Base-by-base conservation (phyloP, 2,329 filamentous ascomycete genomes). In the Cordyceps cateniannulata region DNA sequence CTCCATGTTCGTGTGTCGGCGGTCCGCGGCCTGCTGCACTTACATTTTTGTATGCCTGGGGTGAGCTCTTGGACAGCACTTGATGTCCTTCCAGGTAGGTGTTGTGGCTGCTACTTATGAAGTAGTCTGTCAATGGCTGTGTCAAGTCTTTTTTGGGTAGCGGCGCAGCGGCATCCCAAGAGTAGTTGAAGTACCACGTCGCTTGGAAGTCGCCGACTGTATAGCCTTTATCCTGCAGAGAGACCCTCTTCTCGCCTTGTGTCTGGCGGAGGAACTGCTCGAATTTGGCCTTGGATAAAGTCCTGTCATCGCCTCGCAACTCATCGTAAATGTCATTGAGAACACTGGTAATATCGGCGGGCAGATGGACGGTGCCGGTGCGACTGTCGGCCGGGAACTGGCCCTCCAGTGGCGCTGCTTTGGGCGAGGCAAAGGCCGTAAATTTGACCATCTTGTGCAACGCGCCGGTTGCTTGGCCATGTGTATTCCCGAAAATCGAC, bases 101-200 rank as follows among this genome's bases (percentile, higher is more conserved):
- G 71, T 97, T 97, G 77, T 97, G 93, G 70, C 91, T 96, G 66
- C 91, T 96, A 64, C 88, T 96, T 71, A 97, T 93, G 73, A 91
- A 97, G 76, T 97, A 97, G 71, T 96, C 91, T 51, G 88, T 90
- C 62, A 96, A 80, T 4, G 91, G 89, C 57, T 82, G 84, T 0
- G 81, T 82, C 35, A 85, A 71, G 69, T 92, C 87, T 62, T 84
- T 79, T 64, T 75, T 68, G 32, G 75, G 71, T 24, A 75, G 70
- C n/a, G 79, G 77, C 64, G 69, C 73, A 22, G 75, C 66, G 4
- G 81, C 81, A 35, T 78, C 71, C 68, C 76, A 76, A 32, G 73
- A 74, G 53, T 76, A 79, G 7, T 70, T 65, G 47, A 73, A 70
- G 65, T 73, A 75, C 79, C 79, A 82, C 22, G 75, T 69, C 64